Evolutionary conservation across 176 grass and related monocot species (phyloP).

Genomic region (Secale cereale): DNA sequence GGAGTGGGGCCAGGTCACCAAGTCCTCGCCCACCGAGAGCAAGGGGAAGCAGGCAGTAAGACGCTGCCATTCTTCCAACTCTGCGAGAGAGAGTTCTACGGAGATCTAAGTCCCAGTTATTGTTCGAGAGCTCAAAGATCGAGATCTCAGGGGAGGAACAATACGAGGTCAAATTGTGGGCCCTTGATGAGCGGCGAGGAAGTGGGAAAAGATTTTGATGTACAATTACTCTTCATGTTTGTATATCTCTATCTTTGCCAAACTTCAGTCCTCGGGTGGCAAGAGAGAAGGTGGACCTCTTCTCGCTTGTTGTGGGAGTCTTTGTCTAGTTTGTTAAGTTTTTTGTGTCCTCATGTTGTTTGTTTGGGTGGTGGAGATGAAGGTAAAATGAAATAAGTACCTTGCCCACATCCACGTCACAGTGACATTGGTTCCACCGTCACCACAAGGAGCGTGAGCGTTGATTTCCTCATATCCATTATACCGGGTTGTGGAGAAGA

Average conservation of each 20-base stretch:
- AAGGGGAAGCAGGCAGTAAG: too few relatives aligned
- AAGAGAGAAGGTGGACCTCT: neutral
- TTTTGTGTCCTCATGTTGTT: neutral
- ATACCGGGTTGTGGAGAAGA: neutral
- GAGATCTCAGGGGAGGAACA: too few relatives aligned
- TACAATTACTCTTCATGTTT: neutral
- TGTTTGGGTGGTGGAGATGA: neutral
- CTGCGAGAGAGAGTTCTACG: too few relatives aligned
- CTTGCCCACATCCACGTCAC: neutral
- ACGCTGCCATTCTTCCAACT: too few relatives aligned
- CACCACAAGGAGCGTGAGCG: neutral
- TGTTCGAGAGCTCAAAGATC: too few relatives aligned
- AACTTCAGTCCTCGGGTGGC: neutral
- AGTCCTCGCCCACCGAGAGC: too few relatives aligned
- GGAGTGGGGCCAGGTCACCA: too few relatives aligned
- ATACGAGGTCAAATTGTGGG: neutral
- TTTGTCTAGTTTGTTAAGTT: neutral
- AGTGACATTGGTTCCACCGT: neutral
- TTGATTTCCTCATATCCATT: neutral
- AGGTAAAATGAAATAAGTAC: neutral
- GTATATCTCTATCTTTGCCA: neutral
- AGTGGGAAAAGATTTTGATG: neutral
- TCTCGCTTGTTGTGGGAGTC: neutral
- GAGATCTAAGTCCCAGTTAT: too few relatives aligned
- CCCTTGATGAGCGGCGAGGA: neutral